Evolutionary conservation across 306 rosid species (phyloP), one percentile per base, ranked within the genome.

Genomic region (Cicer chorassanicum): DNA sequence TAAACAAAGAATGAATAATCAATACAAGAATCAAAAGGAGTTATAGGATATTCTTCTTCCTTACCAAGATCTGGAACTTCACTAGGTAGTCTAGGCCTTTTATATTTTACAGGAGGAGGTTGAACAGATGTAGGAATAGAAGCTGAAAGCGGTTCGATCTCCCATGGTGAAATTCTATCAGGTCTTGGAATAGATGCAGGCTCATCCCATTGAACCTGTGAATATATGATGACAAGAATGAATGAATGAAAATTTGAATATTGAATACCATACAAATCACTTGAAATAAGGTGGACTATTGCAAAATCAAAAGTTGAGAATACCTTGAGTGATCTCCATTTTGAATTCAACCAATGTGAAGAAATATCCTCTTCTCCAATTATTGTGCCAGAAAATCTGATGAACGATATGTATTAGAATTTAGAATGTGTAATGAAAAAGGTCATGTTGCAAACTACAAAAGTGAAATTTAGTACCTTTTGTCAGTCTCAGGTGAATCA

Each of bases 141-240:
- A 78, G 89, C 84, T 56, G 85, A 74, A 65, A 86, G 87, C 15
- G 96, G 96, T 65, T 94, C 97, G 68, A 94, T 87, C 84, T 94
- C 96, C 97, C 97, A 94, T 8, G 96, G 91, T 1, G 97, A 94
- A 78, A 94, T 94, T 82, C 93, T 87, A 39, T 90, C 96, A 50
- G 97, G 98, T 82, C 97, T 87, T n/a, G 80, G 81, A 81, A 90
- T 79, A 15, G 97, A 75, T 61, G 96, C 86, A 70, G 90, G 84
- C 71, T 94, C 99, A 79, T 94, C 99, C 99, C 99, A 94, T 77
- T 92, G 97, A 81, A 92, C 99, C 99, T 94, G 84, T 2, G 19
- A 19, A 79, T 54, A 45, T 6, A 66, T 21, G 11, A 66, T 21
- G 11, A 66, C 19, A 34, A 77, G 49, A 57, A 66, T 9, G 50